phyloP scores from a whole-genome alignment of 495 filamentous ascomycete genomes.

The Xanthoparmelia taractica region DNA sequence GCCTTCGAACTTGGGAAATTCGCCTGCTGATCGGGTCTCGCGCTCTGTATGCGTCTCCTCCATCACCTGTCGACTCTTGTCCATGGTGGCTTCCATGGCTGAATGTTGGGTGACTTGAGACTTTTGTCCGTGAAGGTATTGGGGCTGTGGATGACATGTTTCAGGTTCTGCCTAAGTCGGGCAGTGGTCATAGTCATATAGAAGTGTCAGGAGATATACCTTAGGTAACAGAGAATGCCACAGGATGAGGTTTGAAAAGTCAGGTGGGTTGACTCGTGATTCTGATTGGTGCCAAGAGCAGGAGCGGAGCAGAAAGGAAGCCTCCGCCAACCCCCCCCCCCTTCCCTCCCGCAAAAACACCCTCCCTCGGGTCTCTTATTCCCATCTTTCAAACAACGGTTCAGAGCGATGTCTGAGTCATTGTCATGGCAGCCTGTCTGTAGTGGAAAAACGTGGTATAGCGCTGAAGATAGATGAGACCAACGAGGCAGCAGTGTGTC shows the following conservation, averaged over 20 bases:
- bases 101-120: neutral
- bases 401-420: no score
- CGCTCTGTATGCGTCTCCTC: conserved; percentile 22
- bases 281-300: no score
- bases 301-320: no score
- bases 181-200: neutral
- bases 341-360: no score
- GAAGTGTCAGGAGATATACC: neutral
- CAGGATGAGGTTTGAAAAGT: neutral
- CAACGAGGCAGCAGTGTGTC: no score
- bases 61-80: conserved; percentile 23
- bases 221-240: neutral
- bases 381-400: no score
- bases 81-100: conserved; percentile 16
- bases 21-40: conserved; percentile 20
- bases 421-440: neutral
- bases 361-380: no score
- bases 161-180: neutral
- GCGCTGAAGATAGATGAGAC: no score
- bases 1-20: conserved; percentile 20
- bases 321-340: no score
- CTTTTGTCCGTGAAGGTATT: neutral
- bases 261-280: no score
- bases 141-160: conserved; percentile 1
- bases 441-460: no score